A percentile compares a stretch with the other conserved stretches of the same genome.
These are phyloP conservation scores for Camelina sativa DNA, from an alignment of 345 rosid species.

Conservation along the genomic window DNA sequence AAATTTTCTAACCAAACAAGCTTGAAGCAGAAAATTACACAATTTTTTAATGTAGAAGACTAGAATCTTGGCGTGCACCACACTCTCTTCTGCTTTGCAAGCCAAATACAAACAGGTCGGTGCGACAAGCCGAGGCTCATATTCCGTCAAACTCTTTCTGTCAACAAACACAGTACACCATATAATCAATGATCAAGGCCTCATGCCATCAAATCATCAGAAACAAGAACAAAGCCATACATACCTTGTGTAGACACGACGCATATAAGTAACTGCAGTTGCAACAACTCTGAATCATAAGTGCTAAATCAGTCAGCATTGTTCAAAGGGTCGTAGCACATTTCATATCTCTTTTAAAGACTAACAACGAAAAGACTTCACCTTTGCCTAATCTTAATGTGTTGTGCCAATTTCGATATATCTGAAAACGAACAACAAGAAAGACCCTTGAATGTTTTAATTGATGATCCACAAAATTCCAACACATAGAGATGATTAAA, in stretches of 20 bases:
- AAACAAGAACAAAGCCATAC: constrained; percentile 43
- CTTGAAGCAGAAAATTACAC: constrained; percentile 47
- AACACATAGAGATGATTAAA: not conserved
- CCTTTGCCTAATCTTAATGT: constrained; percentile 96
- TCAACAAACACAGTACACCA: constrained; percentile 21
- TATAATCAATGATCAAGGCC: not conserved
- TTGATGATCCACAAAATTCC: constrained; percentile 28
- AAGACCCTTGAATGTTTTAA: constrained; percentile 8
- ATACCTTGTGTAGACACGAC: constrained; percentile 93
- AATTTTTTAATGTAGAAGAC: constrained; percentile 70
- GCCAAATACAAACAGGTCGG: constrained; percentile 97
- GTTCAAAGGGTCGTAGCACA: not conserved
- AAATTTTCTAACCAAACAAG: constrained; percentile 8
- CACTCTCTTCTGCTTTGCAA: constrained; percentile 98
- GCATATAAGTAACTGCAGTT: constrained; percentile 91
- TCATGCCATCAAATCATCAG: not conserved
- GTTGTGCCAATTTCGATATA: constrained; percentile 78
- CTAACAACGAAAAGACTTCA: constrained; percentile 43
- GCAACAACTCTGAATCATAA: constrained; percentile 81
- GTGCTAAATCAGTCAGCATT: constrained; percentile 27
- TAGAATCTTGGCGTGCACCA: constrained; percentile 81
- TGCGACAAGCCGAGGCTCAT: constrained; percentile 93
- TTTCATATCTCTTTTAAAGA: not conserved
- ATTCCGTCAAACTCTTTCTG: constrained; percentile 91
- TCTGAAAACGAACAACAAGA: constrained; percentile 50